phyloP scores from a whole-genome alignment of 768 basidiomycete genomes.

The Mycena pura region DNA sequence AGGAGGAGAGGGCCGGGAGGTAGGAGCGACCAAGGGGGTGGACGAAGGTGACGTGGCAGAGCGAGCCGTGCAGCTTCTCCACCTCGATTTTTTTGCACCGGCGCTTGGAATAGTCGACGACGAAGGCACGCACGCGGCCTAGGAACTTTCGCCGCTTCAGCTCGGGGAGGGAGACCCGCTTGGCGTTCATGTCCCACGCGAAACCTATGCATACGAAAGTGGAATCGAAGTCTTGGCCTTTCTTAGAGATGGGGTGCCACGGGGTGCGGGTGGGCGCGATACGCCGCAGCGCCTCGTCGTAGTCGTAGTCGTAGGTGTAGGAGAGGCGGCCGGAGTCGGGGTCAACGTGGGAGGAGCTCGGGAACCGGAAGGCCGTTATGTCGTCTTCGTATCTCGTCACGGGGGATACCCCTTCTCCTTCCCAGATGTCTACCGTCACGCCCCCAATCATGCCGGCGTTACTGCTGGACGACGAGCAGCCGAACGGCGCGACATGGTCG shows the following conservation, averaged over 20 bases:
- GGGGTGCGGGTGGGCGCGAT: background rate
- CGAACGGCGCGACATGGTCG: too few species aligned
- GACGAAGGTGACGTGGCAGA: conserved; percentile 11
- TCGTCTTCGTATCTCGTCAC: background rate
- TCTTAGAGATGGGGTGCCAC: background rate
- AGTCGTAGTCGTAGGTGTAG: background rate
- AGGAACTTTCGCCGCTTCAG: conserved; percentile 33
- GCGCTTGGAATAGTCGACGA: too few species aligned
- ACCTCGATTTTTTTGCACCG: background rate
- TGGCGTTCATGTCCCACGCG: background rate
- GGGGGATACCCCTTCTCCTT: background rate
- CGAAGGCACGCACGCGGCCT: too few species aligned
- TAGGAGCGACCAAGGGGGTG: background rate
- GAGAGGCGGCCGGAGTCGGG: background rate
- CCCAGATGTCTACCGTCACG: background rate
- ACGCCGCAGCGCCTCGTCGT: background rate
- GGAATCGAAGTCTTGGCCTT: background rate
- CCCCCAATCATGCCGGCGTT: background rate
- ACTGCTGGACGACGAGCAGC: background rate
- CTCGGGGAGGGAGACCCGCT: background rate
- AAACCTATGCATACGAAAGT: background rate
- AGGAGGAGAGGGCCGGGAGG: background rate
- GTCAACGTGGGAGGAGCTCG: background rate
- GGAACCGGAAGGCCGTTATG: background rate
- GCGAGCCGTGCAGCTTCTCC: background rate